phyloP scores from a whole-genome alignment of 2,329 filamentous ascomycete genomes.

The Sporothrix humicola region DNA sequence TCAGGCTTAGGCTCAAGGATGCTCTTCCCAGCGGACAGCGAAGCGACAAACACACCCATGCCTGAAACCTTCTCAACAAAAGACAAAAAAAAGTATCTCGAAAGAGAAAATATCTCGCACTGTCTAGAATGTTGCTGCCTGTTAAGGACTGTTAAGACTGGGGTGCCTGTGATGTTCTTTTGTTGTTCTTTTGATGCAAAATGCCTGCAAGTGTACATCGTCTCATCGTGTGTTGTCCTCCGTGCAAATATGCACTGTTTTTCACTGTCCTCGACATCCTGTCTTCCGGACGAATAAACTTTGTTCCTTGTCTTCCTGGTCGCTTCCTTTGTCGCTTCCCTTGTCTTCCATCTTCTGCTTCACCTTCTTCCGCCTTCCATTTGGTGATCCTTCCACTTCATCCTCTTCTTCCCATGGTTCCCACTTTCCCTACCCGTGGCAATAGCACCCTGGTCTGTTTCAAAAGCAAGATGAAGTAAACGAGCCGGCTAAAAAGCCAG shows the following conservation, averaged over 20 bases:
- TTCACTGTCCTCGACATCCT: background rate
- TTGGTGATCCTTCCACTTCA: background rate
- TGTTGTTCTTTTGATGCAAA: background rate
- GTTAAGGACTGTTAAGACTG: background rate
- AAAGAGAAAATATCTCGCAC: slow-evolving; percentile 1
- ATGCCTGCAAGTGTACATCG: background rate
- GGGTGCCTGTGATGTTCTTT: background rate
- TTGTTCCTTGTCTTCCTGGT: background rate
- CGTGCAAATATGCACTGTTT: slow-evolving; percentile 16
- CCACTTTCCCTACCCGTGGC: background rate
- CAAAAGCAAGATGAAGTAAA: slow-evolving; percentile 21
- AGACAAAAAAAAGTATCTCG: background rate
- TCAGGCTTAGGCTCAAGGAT: background rate
- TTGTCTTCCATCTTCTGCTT: background rate
- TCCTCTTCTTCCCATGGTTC: slow-evolving; percentile 6
- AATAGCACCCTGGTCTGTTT: slow-evolving; percentile 7
- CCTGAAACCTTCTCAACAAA: slow-evolving; percentile 17
- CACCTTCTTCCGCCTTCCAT: background rate
- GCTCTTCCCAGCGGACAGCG: background rate
- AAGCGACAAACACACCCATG: background rate
- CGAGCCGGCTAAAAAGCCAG: too few species aligned
- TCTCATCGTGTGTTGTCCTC: background rate
- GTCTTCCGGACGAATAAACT: background rate
- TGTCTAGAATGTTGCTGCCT: slow-evolving; percentile 18
- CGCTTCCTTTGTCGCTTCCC: background rate